Conservation (phyloP, 257 asterid species). For the Capsicum rhomboideum region DNA sequence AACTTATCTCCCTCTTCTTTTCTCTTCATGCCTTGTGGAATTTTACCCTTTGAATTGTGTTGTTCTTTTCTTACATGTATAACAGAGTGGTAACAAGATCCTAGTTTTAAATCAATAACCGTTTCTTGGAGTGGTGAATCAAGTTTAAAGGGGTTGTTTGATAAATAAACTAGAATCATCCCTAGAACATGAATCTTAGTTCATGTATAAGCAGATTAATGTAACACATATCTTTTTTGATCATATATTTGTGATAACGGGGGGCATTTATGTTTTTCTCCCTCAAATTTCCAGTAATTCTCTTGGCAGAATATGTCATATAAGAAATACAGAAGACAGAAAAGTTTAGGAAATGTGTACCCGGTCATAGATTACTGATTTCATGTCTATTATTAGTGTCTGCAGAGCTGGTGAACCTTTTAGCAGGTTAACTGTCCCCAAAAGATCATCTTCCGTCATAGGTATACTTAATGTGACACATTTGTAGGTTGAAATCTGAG, state of each 20-base stretch:
- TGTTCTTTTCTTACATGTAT: background rate
- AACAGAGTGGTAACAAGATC: background rate
- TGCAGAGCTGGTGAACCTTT: constrained; percentile 1
- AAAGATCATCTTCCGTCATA: background rate
- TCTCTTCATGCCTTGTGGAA: background rate
- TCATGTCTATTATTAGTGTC: background rate
- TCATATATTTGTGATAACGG: background rate
- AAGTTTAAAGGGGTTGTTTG: no score
- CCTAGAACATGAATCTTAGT: no score
- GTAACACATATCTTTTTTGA: background rate
- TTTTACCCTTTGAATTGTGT: background rate
- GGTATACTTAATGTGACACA: background rate
- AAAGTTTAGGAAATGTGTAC: background rate
- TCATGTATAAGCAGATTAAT: no score
- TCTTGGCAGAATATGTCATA: background rate
- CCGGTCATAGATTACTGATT: background rate
- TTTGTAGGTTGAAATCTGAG: background rate
- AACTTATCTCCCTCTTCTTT: background rate
- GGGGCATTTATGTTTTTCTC: background rate
- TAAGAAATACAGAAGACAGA: background rate
- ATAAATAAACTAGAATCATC: no score
- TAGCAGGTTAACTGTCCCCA: background rate
- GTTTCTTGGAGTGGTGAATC: no score
- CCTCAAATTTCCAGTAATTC: background rate
- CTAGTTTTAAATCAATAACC: no score